Evolutionary conservation across 768 basidiomycete species (phyloP).

Genomic region (Leccinum boreale): DNA sequence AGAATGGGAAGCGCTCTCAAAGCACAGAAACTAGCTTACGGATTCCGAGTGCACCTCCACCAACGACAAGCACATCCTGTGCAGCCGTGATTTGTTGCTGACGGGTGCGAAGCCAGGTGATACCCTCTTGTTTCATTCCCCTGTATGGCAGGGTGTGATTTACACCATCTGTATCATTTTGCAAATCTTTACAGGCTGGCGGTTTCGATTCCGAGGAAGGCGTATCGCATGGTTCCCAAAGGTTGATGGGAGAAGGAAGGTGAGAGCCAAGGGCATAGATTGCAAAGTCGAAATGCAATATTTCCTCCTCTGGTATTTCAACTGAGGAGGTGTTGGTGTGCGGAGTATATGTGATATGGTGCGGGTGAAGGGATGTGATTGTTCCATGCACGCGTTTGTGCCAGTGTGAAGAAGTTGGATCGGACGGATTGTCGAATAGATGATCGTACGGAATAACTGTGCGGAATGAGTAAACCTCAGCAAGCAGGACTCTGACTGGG

Average conservation of each 20-base stretch:
- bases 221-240: conserved; percentile 39
- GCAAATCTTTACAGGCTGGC: neutral
- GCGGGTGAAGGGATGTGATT: conserved; percentile 37
- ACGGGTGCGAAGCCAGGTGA: conserved; percentile 48
- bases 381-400: conserved; percentile 45
- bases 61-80: conserved; percentile 57
- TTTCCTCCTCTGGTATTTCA: conserved; percentile 4
- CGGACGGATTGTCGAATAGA: conserved; percentile 35
- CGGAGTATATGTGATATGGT: conserved; percentile 34
- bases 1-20: neutral
- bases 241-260: conserved; percentile 50
- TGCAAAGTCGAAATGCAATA: conserved; percentile 51
- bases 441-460: conserved; percentile 55
- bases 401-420: conserved; percentile 3
- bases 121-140: conserved; percentile 47
- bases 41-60: conserved; percentile 72
- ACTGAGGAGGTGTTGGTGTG: neutral
- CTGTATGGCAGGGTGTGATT: conserved; percentile 20
- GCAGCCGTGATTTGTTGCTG: conserved; percentile 48
- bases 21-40: conserved; percentile 39
- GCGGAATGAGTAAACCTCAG: neutral
- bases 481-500: no score
- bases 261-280: conserved; percentile 62
- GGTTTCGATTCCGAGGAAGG: neutral
- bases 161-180: neutral